Evolutionary conservation across 2,329 filamentous ascomycete genomes (phyloP).

Genomic region (Akanthomyces lecanii): DNA sequence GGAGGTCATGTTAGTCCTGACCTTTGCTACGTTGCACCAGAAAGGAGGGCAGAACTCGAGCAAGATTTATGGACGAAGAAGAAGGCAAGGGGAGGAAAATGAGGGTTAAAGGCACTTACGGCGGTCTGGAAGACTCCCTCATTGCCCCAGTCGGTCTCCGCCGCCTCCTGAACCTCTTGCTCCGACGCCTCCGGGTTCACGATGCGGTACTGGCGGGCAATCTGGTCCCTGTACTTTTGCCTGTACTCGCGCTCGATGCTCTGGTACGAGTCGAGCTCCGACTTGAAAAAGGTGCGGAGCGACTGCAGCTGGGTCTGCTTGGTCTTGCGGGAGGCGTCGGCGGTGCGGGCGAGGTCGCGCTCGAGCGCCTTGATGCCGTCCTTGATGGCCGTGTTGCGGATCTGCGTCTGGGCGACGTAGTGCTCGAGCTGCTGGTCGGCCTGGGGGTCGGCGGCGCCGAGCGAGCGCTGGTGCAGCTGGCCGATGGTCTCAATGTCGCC

Average conservation of each 20-base stretch:
- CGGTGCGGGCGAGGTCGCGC: constrained; percentile 61
- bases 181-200: constrained; percentile 78
- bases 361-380: constrained; percentile 75
- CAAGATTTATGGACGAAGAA: not conserved
- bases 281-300: constrained; percentile 68
- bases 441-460: constrained; percentile 59
- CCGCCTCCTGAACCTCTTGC: constrained; percentile 64
- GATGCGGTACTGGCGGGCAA: constrained; percentile 75
- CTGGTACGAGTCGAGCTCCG: constrained; percentile 66
- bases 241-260: constrained; percentile 68
- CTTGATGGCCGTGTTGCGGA: constrained; percentile 70
- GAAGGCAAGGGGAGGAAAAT: not conserved
- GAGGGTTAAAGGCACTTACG: constrained; percentile 43
- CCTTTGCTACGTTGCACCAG: not conserved
- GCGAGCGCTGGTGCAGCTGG: constrained; percentile 65
- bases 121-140: constrained; percentile 80
- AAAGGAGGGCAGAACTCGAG: not conserved
- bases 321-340: constrained; percentile 54
- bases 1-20: not conserved
- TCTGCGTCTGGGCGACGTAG: constrained; percentile 65
- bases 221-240: constrained; percentile 70
- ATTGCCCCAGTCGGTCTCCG: constrained; percentile 68
- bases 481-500: constrained; percentile 63
- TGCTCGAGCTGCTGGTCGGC: constrained; percentile 59
- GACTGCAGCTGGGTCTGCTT: constrained; percentile 67